Evolutionary conservation across 352 stramenopile genomes (phyloP).

Genomic region (Pythium graminicola): DNA sequence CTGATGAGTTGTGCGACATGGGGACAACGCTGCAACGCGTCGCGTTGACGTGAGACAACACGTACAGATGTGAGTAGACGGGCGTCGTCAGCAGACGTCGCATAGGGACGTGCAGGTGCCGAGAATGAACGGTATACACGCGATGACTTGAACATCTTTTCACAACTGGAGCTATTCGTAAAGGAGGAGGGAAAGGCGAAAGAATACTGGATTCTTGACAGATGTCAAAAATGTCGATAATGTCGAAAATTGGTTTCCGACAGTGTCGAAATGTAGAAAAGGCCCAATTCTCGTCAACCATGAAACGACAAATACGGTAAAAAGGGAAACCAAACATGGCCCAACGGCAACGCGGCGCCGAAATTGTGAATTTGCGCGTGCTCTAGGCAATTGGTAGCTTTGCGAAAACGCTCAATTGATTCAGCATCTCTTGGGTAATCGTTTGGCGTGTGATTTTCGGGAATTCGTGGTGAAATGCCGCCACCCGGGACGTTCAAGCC

Average conservation of each 20-base stretch:
- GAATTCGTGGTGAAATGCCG: not conserved
- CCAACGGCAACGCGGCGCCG: not conserved
- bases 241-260: too few relatives aligned
- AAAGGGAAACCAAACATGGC: not conserved
- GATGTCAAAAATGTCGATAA: constrained; percentile 13
- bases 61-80: constrained; percentile 30
- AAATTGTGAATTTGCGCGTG: not conserved
- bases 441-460: not conserved
- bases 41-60: constrained; percentile 37
- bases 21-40: constrained; percentile 39
- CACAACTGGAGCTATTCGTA: not conserved
- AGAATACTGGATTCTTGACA: not conserved
- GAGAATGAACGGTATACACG: too few relatives aligned
- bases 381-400: not conserved
- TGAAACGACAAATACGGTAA: not conserved
- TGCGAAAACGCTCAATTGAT: not conserved
- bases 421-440: not conserved
- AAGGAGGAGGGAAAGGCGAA: not conserved
- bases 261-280: too few relatives aligned
- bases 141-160: not conserved
- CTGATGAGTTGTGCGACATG: constrained; percentile 42
- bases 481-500: constrained; percentile 14
- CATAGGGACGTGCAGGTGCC: not conserved
- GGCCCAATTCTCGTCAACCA: not conserved
- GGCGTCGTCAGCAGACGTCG: not conserved